phyloP scores from a whole-genome alignment of 495 filamentous ascomycete species.

The Astrothelium subdiscretum region DNA sequence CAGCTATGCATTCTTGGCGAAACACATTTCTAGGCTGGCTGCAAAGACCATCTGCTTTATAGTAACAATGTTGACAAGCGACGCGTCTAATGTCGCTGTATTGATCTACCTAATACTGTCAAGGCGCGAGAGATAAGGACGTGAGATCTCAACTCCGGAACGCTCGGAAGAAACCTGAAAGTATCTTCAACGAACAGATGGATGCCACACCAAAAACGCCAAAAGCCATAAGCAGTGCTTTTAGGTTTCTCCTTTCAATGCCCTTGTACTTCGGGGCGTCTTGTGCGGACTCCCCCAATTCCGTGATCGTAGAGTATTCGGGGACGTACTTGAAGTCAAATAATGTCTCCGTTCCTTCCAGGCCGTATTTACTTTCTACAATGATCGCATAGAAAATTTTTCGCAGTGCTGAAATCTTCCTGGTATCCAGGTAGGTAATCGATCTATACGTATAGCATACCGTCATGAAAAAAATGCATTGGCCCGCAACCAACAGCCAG shows the following conservation, averaged over 20 bases:
- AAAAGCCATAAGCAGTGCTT: conserved; percentile 19
- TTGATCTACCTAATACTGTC: no score
- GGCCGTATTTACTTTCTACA: conserved; percentile 43
- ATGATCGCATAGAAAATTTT: conserved; percentile 42
- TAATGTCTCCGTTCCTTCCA: conserved; percentile 37
- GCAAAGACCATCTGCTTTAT: no score
- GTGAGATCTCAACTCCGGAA: not conserved
- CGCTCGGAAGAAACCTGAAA: not conserved
- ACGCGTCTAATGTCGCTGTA: no score
- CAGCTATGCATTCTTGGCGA: no score
- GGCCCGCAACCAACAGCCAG: conserved; percentile 49
- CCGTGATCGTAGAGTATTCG: conserved; percentile 32
- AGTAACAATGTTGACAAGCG: no score
- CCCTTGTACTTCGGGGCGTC: conserved; percentile 11
- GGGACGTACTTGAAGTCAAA: conserved; percentile 61
- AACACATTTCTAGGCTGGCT: no score
- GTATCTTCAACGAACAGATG: conserved; percentile 14
- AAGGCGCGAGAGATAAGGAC: not conserved
- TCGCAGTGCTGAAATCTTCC: conserved; percentile 44
- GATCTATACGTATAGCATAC: conserved; percentile 43
- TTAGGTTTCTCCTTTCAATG: conserved; percentile 30
- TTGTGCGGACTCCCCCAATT: conserved; percentile 25
- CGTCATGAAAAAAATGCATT: conserved; percentile 53
- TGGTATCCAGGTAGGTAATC: conserved; percentile 46
- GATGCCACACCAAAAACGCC: conserved; percentile 20